Conservation (phyloP, 345 rosid genomes). For the Acer yangbiense region DNA sequence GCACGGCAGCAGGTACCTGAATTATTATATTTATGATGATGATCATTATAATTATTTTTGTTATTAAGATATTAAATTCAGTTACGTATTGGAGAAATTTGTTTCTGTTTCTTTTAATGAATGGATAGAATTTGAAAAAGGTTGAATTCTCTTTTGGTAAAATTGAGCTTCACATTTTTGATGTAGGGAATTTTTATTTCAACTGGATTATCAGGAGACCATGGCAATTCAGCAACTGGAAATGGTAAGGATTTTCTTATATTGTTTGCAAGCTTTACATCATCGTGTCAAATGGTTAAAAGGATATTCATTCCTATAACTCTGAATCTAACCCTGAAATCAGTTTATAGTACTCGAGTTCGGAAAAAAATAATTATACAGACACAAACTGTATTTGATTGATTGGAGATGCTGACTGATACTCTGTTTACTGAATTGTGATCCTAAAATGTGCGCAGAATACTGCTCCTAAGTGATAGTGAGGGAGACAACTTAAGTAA, state of each 20-base stretch:
- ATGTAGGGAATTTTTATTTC: constrained; percentile 57
- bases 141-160: neutral
- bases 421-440: neutral
- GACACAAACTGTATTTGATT: neutral
- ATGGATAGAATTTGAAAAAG: neutral
- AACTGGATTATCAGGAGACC: constrained; percentile 51
- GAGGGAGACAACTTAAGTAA: neutral
- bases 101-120: neutral
- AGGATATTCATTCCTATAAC: neutral
- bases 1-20: constrained; percentile 71
- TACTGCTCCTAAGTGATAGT: neutral
- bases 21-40: neutral
- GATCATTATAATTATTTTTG: neutral
- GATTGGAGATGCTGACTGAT: neutral
- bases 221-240: constrained; percentile 43
- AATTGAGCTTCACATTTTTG: constrained; percentile 5
- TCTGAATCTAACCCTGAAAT: neutral
- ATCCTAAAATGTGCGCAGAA: neutral
- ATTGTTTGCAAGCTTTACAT: neutral
- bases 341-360: neutral
- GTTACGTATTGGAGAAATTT: neutral
- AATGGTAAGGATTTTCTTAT: constrained; percentile 46
- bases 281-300: neutral
- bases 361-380: too few species aligned
- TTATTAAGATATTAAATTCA: neutral